Conservation (phyloP, 2,329 filamentous ascomycete genomes). For the Plenodomus tracheiphilus region DNA sequence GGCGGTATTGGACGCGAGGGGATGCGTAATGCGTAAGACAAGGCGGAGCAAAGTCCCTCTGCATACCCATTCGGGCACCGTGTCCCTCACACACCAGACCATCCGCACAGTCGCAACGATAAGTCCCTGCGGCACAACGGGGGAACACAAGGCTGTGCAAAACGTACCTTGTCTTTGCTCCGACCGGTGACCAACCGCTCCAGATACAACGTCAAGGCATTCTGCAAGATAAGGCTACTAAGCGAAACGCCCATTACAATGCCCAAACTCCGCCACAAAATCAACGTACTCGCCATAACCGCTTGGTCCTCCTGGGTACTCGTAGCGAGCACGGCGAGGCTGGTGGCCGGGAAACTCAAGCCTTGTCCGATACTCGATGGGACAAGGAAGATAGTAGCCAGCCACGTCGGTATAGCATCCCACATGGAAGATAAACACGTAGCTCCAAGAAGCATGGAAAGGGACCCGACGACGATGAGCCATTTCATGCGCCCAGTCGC, state of each 20-base stretch:
- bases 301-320: conserved; percentile 51
- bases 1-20: background rate
- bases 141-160: background rate
- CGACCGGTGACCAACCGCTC: conserved; percentile 60
- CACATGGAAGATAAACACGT: conserved; percentile 43
- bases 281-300: conserved; percentile 65
- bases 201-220: conserved; percentile 65
- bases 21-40: background rate
- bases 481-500: conserved; percentile 48
- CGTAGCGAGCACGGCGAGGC: conserved; percentile 47
- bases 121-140: background rate
- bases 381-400: conserved; percentile 47
- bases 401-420: conserved; percentile 44
- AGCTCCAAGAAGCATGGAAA: conserved; percentile 43
- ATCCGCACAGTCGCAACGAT: background rate
- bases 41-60: background rate
- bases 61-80: background rate
- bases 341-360: conserved; percentile 47
- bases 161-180: conserved; percentile 56
- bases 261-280: conserved; percentile 72
- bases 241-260: conserved; percentile 73
- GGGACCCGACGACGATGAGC: conserved; percentile 45
- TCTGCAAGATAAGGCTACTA: conserved; percentile 74
- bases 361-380: conserved; percentile 48
- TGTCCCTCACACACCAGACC: background rate